Evolutionary conservation across 2,329 filamentous ascomycete genomes (phyloP), one percentile per base, ranked within the genome.

Genomic region (Pseudopyrenochaeta lycopersici): DNA sequence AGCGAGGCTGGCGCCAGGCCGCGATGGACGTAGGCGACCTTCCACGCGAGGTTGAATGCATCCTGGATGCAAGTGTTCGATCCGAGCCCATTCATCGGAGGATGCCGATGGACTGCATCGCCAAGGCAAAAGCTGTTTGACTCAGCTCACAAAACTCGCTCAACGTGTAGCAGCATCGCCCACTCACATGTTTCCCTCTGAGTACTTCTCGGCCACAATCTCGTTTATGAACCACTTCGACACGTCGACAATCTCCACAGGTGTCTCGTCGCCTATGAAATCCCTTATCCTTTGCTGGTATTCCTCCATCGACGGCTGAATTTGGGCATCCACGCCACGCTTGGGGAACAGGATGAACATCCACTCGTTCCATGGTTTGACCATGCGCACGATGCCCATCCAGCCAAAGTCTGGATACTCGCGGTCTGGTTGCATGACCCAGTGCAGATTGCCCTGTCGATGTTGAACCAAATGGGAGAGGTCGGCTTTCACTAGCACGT

Each of bases 321-420:
- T 29, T 15, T 46, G 43, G 12, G 36, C 44, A 5, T 39, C 31
- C 17, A 41, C 32, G 21, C 54, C 55, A 11, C 52, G 49, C 29
- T 39, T 32, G 12, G 41, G 56, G 15, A 54, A 49, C 31, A 59
- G 30, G 2, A 47, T 47, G n/a, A 68, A 61, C 49, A 69, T 52
- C 84, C 85, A 89, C 73, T 88, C 83, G 58, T 82, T 67, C 85
- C 85, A 88, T 0, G 85, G 81, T 72, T 82, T 85, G 7, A 88
- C 84, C 85, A 88, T 88, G 17, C 86, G 76, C 29, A 49, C 49
- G 9, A 46, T 54, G 2, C 82, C 76, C 32, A 53, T 31, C 17
- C 44, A 44, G 15, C 21, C 48, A 39, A 32, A 48, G 11, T 45
- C 45, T 32, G 82, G 87, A 2, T 81, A 76, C 51, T 84, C 81